Evolutionary conservation across 2,329 filamentous ascomycete species (phyloP).

Genomic region (Sporothrix dimorphospora): DNA sequence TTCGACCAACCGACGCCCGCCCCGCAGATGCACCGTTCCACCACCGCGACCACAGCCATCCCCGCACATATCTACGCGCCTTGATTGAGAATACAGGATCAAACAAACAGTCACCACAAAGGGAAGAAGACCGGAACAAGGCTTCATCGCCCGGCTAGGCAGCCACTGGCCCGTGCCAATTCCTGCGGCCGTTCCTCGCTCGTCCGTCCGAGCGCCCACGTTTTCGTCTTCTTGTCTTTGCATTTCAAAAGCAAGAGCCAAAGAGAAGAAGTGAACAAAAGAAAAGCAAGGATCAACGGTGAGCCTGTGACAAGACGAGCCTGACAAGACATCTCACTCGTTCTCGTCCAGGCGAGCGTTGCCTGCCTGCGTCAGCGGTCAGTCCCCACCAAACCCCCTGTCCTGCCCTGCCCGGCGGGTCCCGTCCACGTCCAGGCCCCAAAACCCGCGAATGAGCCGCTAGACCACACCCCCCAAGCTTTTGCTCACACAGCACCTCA

Average conservation of each 20-base stretch:
- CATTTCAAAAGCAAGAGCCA: not conserved
- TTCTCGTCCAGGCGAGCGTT: not conserved
- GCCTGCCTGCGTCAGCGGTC: conserved; percentile 16
- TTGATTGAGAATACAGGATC: not conserved
- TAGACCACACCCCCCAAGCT: not conserved
- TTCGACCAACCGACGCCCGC: not conserved
- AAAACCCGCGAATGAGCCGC: conserved; percentile 15
- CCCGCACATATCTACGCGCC: not conserved
- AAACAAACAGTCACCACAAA: not conserved
- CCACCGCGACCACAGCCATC: not conserved
- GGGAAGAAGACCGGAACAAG: not conserved
- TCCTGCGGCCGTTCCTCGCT: not conserved
- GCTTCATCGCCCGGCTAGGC: conserved; percentile 11
- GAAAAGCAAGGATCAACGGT: not conserved
- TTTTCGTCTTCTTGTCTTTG: not conserved
- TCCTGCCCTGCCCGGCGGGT: conserved; percentile 19
- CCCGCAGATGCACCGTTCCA: conserved; percentile 18
- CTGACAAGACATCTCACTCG: not conserved
- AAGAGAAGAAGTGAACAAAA: not conserved
- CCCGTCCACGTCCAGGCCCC: conserved; percentile 14
- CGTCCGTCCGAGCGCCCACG: not conserved
- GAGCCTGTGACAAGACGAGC: not conserved
- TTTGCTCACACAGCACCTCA: not conserved
- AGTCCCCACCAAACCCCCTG: conserved; percentile 6
- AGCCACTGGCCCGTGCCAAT: conserved; percentile 13